phyloP scores from a whole-genome alignment of 1,139 yeast species.

The Hansenula anomala region DNA sequence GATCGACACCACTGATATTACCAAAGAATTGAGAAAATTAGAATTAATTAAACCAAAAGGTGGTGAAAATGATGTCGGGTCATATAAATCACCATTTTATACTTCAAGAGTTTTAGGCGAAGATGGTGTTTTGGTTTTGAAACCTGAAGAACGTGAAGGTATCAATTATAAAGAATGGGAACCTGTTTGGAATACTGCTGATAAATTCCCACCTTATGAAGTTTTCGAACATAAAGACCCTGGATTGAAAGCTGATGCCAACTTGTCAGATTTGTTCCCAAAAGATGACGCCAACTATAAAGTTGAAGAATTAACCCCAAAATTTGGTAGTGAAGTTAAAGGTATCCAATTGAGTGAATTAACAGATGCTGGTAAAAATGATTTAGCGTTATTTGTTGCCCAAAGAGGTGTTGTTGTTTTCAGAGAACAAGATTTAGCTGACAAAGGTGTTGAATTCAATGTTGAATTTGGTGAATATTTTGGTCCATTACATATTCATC shows the following conservation, averaged over 20 bases:
- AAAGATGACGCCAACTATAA: background rate
- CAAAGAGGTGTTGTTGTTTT: conserved; percentile 61
- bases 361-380: conserved; percentile 50
- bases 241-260: conserved; percentile 48
- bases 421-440: conserved; percentile 56
- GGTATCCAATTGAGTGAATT: conserved; percentile 54
- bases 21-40: background rate
- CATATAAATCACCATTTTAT: conserved; percentile 1
- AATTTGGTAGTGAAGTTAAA: conserved; percentile 54
- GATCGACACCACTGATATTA: background rate
- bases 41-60: background rate
- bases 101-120: background rate
- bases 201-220: conserved; percentile 33
- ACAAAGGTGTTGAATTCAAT: conserved; percentile 46
- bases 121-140: background rate
- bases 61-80: background rate
- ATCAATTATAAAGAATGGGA: conserved; percentile 24
- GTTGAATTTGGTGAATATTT: conserved; percentile 53
- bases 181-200: conserved; percentile 41
- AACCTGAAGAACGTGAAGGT: background rate
- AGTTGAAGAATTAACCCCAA: conserved; percentile 31
- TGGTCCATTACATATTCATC: conserved; percentile 71
- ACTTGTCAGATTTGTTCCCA: conserved; percentile 44
- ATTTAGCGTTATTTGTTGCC: conserved; percentile 56
- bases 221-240: conserved; percentile 45